phyloP scores from a whole-genome alignment of 805 yeast species.

The Starmerella apis region DNA sequence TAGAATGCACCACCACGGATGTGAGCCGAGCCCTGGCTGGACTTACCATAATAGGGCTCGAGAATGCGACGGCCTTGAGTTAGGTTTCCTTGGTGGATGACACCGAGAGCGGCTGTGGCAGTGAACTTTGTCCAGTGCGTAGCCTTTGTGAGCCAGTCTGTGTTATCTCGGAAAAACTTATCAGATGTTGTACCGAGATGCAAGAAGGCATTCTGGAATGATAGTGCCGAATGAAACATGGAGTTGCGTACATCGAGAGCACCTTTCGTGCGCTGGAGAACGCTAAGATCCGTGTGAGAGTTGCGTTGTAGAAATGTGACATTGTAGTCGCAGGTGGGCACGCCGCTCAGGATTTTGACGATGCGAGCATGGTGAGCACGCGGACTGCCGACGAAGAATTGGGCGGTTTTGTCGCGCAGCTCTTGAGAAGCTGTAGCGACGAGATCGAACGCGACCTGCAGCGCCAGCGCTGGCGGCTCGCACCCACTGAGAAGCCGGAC shows the following conservation, averaged over 20 bases:
- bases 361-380: slow-evolving; percentile 36
- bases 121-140: slow-evolving; percentile 96
- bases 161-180: slow-evolving; percentile 75
- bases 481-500: slow-evolving; percentile 55
- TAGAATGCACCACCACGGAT: slow-evolving; percentile 92
- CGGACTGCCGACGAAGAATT: slow-evolving; percentile 27
- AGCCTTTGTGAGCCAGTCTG: slow-evolving; percentile 97
- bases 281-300: slow-evolving; percentile 74
- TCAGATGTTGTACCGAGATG: slow-evolving; percentile 96
- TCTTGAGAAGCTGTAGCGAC: slow-evolving; percentile 89
- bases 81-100: slow-evolving; percentile 87
- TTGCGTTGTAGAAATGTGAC: slow-evolving; percentile 78
- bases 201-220: slow-evolving; percentile 87
- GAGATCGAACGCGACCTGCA: slow-evolving; percentile 90
- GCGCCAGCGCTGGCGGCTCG: slow-evolving; percentile 51
- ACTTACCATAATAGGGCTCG: slow-evolving; percentile 83
- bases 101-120: slow-evolving; percentile 96
- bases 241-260: slow-evolving; percentile 85
- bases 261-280: slow-evolving; percentile 70
- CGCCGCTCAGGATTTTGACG: slow-evolving; percentile 69
- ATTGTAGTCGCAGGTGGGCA: slow-evolving; percentile 87
- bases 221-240: slow-evolving; percentile 88
- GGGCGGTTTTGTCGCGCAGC: slow-evolving; percentile 47
- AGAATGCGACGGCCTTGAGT: slow-evolving; percentile 80
- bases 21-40: slow-evolving; percentile 57